Base-by-base conservation (phyloP, 2,329 filamentous ascomycete species). In the Monosporascus sp. region DNA sequence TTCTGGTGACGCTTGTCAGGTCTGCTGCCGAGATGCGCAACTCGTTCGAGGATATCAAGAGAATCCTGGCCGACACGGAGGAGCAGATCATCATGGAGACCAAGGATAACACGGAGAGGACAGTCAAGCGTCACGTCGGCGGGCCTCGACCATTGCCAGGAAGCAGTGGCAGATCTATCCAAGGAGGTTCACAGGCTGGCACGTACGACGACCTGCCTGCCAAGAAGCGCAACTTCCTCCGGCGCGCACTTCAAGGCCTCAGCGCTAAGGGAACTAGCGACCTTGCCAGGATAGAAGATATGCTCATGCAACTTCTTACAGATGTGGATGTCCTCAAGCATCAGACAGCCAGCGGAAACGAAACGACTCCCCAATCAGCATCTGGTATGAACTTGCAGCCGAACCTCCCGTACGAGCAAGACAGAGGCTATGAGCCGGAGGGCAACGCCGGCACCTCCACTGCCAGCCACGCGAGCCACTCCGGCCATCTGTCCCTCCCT, bases 21-120 rank as follows among this genome's bases (percentile, higher is more conserved):
- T 92, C 91, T 51, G 93, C 94, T 4, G 87, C 94, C 14, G 94
- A 99, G 72, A 97, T 97, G 92, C 90, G 93, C 58, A 95, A 89
- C 61, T 95, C 90, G 1, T 96, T 97, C 66, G 90, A 96, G 60
- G 92, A 96, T 63, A 89, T 99, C 80, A 97, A 94, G 76, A 88
- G 86, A 58, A 87, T 96, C 65, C 88, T 99, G 56, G 87, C 88
- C 48, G 88, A 95, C 59, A 93, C 95, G 55, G 93, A 97, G 65
- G 89, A 90, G 54, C 82, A 91, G 64, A 88, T 97, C 64, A 90
- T 97, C 70, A 86, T 88, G 39, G 86, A 89, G 57, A 88, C 89
- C n/a, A 86, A 92, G 62, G 88, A 89, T 63, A 90, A 93, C 65
- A 93, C 93, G 11, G 91, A 96, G 58, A 85, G 88, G 66, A 90